Percentiles rank a stretch among this genome's conserved stretches.
These are phyloP conservation scores for Candida mattraensis DNA, from an alignment of 805 yeast genomes.

Conservation along the genomic window DNA sequence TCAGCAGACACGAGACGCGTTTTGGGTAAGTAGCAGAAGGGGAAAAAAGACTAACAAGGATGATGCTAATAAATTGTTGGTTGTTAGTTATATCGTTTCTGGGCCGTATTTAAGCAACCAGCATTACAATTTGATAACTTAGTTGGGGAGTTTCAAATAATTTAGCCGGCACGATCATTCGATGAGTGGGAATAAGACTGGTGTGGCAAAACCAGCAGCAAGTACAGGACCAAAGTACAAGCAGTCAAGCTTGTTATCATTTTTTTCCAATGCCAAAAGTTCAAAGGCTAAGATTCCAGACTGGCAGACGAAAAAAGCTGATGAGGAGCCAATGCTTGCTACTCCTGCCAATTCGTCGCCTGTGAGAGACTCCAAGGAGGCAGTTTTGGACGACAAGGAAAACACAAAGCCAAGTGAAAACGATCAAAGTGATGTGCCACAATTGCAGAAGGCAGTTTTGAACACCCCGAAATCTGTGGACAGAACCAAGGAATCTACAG, in stretches of 20 bases:
- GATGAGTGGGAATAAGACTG: no score
- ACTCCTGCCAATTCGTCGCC: conserved; percentile 32
- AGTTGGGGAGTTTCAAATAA: no score
- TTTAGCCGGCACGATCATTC: no score
- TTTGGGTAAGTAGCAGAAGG: no score
- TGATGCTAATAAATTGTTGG: no score
- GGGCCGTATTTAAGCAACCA: no score
- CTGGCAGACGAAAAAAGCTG: neutral
- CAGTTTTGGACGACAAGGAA: conserved; percentile 10
- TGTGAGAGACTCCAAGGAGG: conserved; percentile 8
- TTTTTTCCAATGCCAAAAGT: conserved; percentile 21
- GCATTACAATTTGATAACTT: no score
- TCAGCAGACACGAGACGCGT: no score
- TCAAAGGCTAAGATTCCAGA: neutral
- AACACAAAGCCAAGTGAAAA: conserved; percentile 1
- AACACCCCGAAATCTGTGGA: conserved; percentile 15
- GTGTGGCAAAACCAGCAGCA: neutral
- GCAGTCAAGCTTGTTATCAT: conserved; percentile 34
- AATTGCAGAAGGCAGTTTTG: neutral
- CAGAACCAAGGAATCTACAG: neutral
- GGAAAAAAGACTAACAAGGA: no score
- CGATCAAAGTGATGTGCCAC: conserved; percentile 1
- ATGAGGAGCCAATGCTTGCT: conserved; percentile 5
- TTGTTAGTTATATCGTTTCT: no score
- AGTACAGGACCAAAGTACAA: conserved; percentile 18